A percentile compares a stretch with the other conserved stretches of the same genome.
Conservation (phyloP, 2,329 filamentous ascomycete species). For the Epicoccum nigrum region DNA sequence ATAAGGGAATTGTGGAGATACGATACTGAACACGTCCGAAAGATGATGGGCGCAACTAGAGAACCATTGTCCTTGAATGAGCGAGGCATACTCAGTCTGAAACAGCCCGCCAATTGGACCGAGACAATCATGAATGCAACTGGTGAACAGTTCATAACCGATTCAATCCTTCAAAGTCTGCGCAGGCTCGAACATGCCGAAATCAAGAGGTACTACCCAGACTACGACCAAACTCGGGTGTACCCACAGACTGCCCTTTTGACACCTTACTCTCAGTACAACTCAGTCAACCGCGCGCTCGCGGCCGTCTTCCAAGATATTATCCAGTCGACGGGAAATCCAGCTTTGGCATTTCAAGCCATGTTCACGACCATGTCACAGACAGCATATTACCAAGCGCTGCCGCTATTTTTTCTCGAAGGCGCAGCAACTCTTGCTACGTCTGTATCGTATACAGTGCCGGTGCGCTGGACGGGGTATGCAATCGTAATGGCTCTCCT, state of each 20-base stretch:
- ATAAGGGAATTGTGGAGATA: neutral
- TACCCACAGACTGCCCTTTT: neutral
- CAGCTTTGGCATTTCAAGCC: constrained; percentile 19
- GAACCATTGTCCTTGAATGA: neutral
- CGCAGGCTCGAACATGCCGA: neutral
- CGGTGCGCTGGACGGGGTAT: constrained; percentile 12
- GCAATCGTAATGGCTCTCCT: constrained; percentile 5
- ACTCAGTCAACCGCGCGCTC: constrained; percentile 14
- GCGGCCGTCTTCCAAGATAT: constrained; percentile 17
- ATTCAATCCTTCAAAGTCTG: neutral
- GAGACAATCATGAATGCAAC: neutral
- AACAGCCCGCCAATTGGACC: neutral
- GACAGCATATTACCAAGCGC: constrained; percentile 18
- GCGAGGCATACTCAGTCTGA: constrained; percentile 2
- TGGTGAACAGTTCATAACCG: neutral
- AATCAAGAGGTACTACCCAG: neutral
- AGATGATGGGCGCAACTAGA: neutral
- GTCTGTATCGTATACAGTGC: neutral
- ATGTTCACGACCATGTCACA: constrained; percentile 15
- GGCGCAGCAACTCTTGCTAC: neutral
- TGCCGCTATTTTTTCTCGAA: constrained; percentile 9
- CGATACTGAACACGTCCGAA: neutral
- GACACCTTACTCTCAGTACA: neutral
- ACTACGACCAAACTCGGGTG: neutral
- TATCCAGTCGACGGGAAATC: constrained; percentile 6